phyloP scores from a whole-genome alignment of 2,329 filamentous ascomycete species.

The Ceratocystiopsis brevicomis region DNA sequence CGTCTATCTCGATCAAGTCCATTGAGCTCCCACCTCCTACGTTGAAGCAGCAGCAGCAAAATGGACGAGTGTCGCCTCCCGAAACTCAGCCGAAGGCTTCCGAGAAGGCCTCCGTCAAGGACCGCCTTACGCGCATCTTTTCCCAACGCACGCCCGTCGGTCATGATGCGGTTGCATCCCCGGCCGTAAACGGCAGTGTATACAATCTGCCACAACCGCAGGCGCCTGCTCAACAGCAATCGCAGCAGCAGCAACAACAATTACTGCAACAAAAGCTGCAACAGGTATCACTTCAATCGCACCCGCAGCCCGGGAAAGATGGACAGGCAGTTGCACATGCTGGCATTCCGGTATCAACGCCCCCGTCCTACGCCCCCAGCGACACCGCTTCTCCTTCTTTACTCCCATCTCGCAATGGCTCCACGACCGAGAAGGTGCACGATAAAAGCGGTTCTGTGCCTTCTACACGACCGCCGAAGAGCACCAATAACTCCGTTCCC shows the following conservation, averaged over 20 bases:
- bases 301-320: neutral
- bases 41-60: too few relatives aligned
- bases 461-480: constrained; percentile 16
- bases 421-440: constrained; percentile 22
- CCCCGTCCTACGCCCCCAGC: neutral
- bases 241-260: constrained; percentile 9
- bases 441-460: constrained; percentile 11
- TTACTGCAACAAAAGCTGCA: neutral
- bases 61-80: neutral
- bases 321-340: constrained; percentile 1
- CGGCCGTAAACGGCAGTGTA: neutral
- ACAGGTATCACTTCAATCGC: neutral
- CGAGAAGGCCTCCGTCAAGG: constrained; percentile 44
- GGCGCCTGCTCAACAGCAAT: neutral
- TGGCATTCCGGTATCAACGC: neutral
- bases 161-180: neutral
- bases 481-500: constrained; percentile 15
- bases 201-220: neutral
- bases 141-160: constrained; percentile 20
- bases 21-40: constrained; percentile 17
- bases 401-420: constrained; percentile 24
- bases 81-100: constrained; percentile 20
- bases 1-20: constrained; percentile 31
- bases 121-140: constrained; percentile 46
- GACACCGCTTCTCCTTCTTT: constrained; percentile 17